Conservation (phyloP, 139 green algal genomes). For the Chlamydomonas incerta region DNA sequence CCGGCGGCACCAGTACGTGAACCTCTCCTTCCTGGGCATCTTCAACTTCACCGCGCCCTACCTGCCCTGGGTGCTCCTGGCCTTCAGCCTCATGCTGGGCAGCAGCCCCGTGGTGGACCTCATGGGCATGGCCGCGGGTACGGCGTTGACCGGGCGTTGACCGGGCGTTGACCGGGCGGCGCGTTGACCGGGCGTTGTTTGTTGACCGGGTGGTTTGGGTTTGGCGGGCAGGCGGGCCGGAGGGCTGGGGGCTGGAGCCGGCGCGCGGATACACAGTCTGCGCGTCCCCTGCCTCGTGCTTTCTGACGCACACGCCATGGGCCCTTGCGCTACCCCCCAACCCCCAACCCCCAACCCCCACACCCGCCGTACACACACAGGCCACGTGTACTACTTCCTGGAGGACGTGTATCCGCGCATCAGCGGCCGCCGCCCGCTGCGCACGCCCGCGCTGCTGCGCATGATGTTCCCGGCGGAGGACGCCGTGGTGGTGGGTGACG, state of each 20-base stretch:
- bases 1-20: slow-evolving; percentile 90
- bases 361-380: slow-evolving; percentile 52
- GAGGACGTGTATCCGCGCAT: slow-evolving; percentile 98
- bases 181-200: not conserved
- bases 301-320: no score
- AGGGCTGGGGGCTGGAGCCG: no score
- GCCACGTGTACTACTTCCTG: slow-evolving; percentile 97
- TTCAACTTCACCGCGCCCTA: slow-evolving; percentile 99
- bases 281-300: no score
- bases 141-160: not conserved
- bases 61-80: slow-evolving; percentile 98
- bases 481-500: not conserved
- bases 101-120: slow-evolving; percentile 91
- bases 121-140: slow-evolving; percentile 91
- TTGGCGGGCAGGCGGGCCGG: no score
- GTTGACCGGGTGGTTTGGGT: no score
- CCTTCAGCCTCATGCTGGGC: slow-evolving; percentile 94
- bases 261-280: no score
- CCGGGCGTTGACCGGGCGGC: slow-evolving; percentile 63
- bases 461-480: slow-evolving; percentile 72
- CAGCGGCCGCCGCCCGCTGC: slow-evolving; percentile 80
- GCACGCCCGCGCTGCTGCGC: slow-evolving; percentile 82
- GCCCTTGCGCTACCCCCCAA: no score
- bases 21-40: slow-evolving; percentile 96
- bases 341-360: not conserved